These are phyloP conservation scores for Magnolia kwangsiensis DNA, from an alignment of 164 flowering plant genomes.

Conservation along the genomic window DNA sequence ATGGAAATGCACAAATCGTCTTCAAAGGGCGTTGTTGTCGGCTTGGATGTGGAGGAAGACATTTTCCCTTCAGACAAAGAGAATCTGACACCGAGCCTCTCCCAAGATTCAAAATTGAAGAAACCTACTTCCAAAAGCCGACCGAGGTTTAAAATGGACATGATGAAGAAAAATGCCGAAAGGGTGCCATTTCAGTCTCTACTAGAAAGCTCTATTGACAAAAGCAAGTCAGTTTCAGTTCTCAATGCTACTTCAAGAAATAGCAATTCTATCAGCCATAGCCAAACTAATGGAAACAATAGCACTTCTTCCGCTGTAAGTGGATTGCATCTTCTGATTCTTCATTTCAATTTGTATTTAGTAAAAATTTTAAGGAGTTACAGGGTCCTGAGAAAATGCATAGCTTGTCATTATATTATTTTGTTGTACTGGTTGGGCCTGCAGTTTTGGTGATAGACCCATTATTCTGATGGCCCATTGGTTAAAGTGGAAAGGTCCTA, in stretches of 20 bases:
- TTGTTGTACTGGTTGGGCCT: background rate
- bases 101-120: conserved; percentile 25
- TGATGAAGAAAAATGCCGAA: conserved; percentile 29
- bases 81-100: conserved; percentile 40
- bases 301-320: conserved; percentile 31
- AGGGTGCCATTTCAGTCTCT: conserved; percentile 70
- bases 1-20: conserved; percentile 21
- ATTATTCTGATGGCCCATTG: background rate
- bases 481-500: background rate
- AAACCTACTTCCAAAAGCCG: conserved; percentile 17
- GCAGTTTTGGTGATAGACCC: background rate
- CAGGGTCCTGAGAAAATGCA: background rate
- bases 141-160: conserved; percentile 18
- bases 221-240: conserved; percentile 26
- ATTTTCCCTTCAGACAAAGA: conserved; percentile 43
- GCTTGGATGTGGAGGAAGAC: conserved; percentile 19
- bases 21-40: conserved; percentile 22
- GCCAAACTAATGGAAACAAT: conserved; percentile 17
- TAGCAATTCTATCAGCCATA: conserved; percentile 27
- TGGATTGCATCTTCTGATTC: background rate
- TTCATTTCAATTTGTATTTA: background rate
- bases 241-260: conserved; percentile 21
- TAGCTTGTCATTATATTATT: too few relatives aligned
- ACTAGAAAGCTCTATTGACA: conserved; percentile 25
- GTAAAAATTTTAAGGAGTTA: background rate